A percentile compares a stretch with the other conserved stretches of the same genome.
phyloP scores from a whole-genome alignment of 169 alveolate genomes.

The Babesia gibsoni region DNA sequence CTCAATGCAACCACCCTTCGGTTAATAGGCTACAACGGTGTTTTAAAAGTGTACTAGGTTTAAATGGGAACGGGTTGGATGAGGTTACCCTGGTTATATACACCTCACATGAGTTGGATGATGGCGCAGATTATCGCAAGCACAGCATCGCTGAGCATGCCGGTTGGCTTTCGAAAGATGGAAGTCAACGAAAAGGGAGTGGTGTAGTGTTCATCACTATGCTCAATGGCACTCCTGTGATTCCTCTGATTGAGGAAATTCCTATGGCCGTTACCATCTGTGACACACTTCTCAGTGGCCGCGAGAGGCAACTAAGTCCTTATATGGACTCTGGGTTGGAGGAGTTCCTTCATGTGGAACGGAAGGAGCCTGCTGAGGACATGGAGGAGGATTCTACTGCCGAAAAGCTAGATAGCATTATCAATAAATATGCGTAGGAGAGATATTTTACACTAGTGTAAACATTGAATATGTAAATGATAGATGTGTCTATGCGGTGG shows the following conservation, averaged over 20 bases:
- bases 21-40: neutral
- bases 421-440: slow-evolving; percentile 20
- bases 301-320: neutral
- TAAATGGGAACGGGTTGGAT: neutral
- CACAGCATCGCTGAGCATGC: neutral
- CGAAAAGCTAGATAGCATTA: slow-evolving; percentile 19
- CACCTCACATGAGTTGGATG: slow-evolving; percentile 21
- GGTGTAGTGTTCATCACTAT: slow-evolving; percentile 9
- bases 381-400: neutral
- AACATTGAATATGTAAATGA: neutral
- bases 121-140: neutral
- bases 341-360: neutral
- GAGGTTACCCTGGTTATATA: neutral
- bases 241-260: slow-evolving; percentile 30
- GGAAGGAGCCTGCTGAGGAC: slow-evolving; percentile 13
- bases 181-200: neutral
- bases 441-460: too few species aligned
- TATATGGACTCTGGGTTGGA: slow-evolving; percentile 10
- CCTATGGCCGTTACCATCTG: slow-evolving; percentile 4
- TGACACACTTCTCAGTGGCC: slow-evolving; percentile 1
- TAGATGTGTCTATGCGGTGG: neutral
- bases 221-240: slow-evolving; percentile 25
- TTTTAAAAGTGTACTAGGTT: neutral
- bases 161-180: slow-evolving; percentile 10
- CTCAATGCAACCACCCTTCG: slow-evolving; percentile 15